phyloP scores from a whole-genome alignment of 1,284 basidiomycete species.

The Ganoderma lingzhi region DNA sequence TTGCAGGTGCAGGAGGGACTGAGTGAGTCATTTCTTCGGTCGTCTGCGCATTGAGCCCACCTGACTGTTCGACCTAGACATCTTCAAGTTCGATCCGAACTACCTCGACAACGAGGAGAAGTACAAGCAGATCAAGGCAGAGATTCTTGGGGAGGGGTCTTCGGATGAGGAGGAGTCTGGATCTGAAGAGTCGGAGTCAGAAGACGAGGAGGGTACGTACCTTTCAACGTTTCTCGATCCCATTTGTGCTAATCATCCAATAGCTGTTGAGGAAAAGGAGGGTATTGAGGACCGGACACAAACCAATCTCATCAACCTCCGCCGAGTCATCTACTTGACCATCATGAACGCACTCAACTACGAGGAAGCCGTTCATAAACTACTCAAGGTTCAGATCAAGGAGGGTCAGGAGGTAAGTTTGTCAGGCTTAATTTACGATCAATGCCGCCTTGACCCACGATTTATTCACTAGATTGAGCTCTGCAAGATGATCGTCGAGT shows the following conservation, averaged over 20 bases:
- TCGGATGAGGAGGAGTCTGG: slow-evolving; percentile 71
- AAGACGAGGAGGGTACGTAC: slow-evolving; percentile 60
- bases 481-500: slow-evolving; percentile 99
- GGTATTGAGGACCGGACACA: slow-evolving; percentile 96
- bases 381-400: slow-evolving; percentile 91
- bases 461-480: slow-evolving; percentile 79
- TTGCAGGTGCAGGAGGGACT: slow-evolving; percentile 93
- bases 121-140: slow-evolving; percentile 90
- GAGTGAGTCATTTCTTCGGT: slow-evolving; percentile 62
- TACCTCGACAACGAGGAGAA: slow-evolving; percentile 94
- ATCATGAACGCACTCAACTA: slow-evolving; percentile 99
- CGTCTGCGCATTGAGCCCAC: slow-evolving; percentile 18
- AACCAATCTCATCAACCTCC: slow-evolving; percentile 95
- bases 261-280: slow-evolving; percentile 76
- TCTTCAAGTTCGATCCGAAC: slow-evolving; percentile 95
- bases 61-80: slow-evolving; percentile 59
- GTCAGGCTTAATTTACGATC: not conserved
- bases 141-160: slow-evolving; percentile 92
- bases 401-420: slow-evolving; percentile 89
- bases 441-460: slow-evolving; percentile 10
- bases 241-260: slow-evolving; percentile 21
- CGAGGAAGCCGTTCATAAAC: slow-evolving; percentile 98
- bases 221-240: slow-evolving; percentile 7
- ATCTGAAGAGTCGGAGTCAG: slow-evolving; percentile 65
- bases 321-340: slow-evolving; percentile 94